Conservation (phyloP, 208 protist species). For the Leishmania tarentolae region DNA sequence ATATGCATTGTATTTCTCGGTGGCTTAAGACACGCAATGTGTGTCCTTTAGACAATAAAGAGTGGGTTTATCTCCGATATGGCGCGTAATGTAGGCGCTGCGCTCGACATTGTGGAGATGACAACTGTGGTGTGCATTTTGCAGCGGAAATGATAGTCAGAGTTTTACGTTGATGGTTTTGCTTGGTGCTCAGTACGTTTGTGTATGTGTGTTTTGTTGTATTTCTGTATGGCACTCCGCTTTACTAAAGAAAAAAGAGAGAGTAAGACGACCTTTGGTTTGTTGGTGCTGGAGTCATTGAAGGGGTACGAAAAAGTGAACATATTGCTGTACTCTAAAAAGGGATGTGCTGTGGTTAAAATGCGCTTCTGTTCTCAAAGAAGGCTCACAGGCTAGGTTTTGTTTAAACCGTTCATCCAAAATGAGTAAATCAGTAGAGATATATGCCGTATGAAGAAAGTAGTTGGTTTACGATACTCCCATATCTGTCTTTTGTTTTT, state of each 20-base stretch:
- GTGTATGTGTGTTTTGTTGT: not conserved
- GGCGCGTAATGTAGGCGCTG: conserved; percentile 55
- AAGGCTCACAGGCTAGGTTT: not conserved
- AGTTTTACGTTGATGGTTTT: not conserved
- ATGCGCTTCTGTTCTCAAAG: not conserved
- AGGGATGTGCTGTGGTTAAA: not conserved
- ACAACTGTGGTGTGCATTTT: not conserved
- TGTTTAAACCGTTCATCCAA: not conserved
- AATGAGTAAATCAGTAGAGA: not conserved
- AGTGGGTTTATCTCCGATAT: conserved; percentile 98
- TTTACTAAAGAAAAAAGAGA: not conserved
- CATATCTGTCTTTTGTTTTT: not conserved
- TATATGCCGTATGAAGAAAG: not conserved
- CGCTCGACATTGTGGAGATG: not conserved
- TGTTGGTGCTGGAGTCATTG: not conserved
- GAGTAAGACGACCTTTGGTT: not conserved
- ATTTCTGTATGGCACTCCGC: not conserved
- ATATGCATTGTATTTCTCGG: conserved; percentile 98
- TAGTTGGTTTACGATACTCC: not conserved
- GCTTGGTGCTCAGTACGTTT: not conserved
- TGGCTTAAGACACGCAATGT: conserved; percentile 99
- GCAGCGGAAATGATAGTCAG: not conserved
- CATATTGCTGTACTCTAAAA: not conserved
- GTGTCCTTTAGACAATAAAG: conserved; percentile 97
- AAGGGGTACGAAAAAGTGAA: not conserved